Conservation (phyloP, 768 basidiomycete species). For the Tubosaeta sp. region DNA sequence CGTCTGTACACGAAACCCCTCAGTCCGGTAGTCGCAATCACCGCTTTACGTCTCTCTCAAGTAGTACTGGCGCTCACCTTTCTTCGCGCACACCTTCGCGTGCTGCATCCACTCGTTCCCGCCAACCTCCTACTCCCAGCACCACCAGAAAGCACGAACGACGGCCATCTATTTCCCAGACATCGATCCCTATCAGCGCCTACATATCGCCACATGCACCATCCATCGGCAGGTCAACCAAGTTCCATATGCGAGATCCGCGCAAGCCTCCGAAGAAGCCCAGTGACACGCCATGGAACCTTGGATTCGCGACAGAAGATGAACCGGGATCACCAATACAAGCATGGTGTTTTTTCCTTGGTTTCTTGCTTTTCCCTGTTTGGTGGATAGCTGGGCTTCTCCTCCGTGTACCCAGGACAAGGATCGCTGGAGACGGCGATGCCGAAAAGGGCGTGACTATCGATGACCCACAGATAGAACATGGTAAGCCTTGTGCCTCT, state of each 20-base stretch:
- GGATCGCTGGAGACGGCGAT: constrained; percentile 52
- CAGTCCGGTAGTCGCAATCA: constrained; percentile 12
- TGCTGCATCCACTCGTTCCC: constrained; percentile 34
- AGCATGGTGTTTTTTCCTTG: constrained; percentile 76
- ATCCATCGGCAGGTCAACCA: constrained; percentile 53
- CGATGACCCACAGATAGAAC: constrained; percentile 78
- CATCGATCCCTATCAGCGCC: constrained; percentile 77
- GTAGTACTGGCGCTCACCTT: constrained; percentile 28
- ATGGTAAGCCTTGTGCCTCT: constrained; percentile 43
- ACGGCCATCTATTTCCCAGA: constrained; percentile 58
- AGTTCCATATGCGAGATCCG: constrained; percentile 80
- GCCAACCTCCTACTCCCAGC: constrained; percentile 23
- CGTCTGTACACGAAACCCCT: constrained; percentile 28
- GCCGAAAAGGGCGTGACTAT: constrained; percentile 67
- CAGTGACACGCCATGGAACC: constrained; percentile 58
- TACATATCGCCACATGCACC: constrained; percentile 76
- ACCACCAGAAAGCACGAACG: constrained; percentile 29
- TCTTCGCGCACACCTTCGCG: constrained; percentile 34
- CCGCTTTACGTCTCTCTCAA: constrained; percentile 33
- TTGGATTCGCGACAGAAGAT: constrained; percentile 54
- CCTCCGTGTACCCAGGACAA: constrained; percentile 55
- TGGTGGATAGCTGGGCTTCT: constrained; percentile 60
- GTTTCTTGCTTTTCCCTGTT: constrained; percentile 58
- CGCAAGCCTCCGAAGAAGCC: constrained; percentile 54
- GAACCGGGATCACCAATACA: constrained; percentile 51